Base-by-base conservation (phyloP, 257 asterid species). In the Lycium ferocissimum region DNA sequence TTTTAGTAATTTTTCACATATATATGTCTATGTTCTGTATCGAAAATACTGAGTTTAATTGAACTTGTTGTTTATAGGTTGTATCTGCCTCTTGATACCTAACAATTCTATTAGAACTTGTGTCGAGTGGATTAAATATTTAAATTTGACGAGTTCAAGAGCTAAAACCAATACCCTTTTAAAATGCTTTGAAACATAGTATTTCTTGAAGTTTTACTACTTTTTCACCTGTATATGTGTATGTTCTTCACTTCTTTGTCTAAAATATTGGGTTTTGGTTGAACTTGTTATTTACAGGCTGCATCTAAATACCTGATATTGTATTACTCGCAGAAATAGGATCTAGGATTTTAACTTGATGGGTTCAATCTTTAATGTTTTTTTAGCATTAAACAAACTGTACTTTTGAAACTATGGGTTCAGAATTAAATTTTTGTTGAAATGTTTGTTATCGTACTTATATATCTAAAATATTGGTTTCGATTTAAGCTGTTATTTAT, bases 151-250 rank as follows among this genome's bases (percentile, higher is more conserved):
- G 47, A 66, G n/a, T 66, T 33, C 18, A 33, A 66, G 45, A 66
- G 35, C 73, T 6, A 66, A 66, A 13, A 5, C 20, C 2, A n/a
- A 33, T 66, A 66, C 73, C 73, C 3, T 65, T 33, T 66, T 33
- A 33, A 66, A 66, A 33, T 66, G 73, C 10, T 45, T 66, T n/a
- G 2, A 33, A 66, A 66, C 12, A n/a, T 66, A 33, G 6, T 66
- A 33, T 12, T 66, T 66, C 73, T 66, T 66, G 47, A 66, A 66
- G 73, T 66, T 66, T 12, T 66, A 66, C 73, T 66, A 13, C 12
- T 22, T 13, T 66, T 18, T 33, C 20, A 33, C 73, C 33, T 33
- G 73, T 66, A 17, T 33, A 12, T 33, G 35, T 66, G 12, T 66
- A 6, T 13, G 47, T 33, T 66, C 33, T n/a, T n/a, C n/a, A n/a